Conservation (phyloP, 2,329 filamentous ascomycete species). For the Cytospora leucostoma region DNA sequence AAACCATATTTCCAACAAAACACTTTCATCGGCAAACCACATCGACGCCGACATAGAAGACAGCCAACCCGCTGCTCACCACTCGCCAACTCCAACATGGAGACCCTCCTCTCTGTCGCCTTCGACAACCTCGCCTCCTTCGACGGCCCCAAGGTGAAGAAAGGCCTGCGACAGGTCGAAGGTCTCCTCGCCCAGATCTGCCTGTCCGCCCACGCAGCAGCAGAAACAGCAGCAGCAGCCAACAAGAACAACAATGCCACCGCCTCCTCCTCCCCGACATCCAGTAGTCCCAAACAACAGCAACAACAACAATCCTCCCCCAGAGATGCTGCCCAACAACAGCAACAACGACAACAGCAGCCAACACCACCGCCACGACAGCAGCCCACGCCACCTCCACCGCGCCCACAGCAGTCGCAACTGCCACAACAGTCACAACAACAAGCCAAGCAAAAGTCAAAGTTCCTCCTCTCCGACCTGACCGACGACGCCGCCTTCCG, state of each 20-base stretch:
- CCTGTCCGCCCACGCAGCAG: conserved; percentile 56
- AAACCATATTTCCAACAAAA: background rate
- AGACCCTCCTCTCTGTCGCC: conserved; percentile 85
- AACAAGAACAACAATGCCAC: conserved; percentile 40
- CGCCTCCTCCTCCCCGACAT: conserved; percentile 32
- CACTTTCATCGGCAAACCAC: background rate
- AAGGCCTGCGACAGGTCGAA: conserved; percentile 91
- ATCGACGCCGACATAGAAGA: conserved; percentile 11
- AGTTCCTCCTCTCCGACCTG: conserved; percentile 60
- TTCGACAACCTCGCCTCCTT: conserved; percentile 97
- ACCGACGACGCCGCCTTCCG: conserved; percentile 84
- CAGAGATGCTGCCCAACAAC: background rate
- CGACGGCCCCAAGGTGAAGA: conserved; percentile 85
- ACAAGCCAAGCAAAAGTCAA: background rate
- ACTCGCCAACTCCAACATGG: conserved; percentile 60
- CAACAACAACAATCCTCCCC: conserved; percentile 20
- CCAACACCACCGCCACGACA: background rate
- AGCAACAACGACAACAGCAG: background rate
- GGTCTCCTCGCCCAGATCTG: conserved; percentile 93
- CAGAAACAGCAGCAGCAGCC: conserved; percentile 10
- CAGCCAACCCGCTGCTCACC: conserved; percentile 1
- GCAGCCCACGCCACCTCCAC: too few relatives aligned
- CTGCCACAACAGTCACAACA: too few relatives aligned
- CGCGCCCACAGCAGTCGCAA: background rate
- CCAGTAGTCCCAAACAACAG: conserved; percentile 7